Conservation (phyloP, 2,329 filamentous ascomycete genomes). For the Epichloe sylvatica region DNA sequence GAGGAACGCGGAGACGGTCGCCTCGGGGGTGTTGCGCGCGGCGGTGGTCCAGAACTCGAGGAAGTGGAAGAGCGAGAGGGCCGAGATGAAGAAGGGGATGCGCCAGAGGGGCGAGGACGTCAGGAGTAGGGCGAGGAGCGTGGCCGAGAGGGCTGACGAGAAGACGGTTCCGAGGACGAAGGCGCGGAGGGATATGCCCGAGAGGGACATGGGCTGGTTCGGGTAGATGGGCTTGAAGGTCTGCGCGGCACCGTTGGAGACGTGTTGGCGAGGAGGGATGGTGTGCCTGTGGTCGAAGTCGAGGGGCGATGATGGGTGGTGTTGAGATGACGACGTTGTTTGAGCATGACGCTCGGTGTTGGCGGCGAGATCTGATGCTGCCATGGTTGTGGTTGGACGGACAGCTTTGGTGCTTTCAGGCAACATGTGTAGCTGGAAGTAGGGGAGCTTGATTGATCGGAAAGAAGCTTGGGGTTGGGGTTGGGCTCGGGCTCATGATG, state of each 20-base stretch:
- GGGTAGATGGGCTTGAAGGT: slow-evolving; percentile 18
- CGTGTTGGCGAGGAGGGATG: background rate
- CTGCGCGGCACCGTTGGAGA: background rate
- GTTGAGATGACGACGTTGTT: background rate
- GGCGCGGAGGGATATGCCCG: slow-evolving; percentile 44
- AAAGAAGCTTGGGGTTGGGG: no score
- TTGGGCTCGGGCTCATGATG: no score
- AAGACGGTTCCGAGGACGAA: slow-evolving; percentile 37
- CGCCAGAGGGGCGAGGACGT: slow-evolving; percentile 42
- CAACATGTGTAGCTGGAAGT: no score
- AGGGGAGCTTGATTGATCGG: no score
- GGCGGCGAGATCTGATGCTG: background rate
- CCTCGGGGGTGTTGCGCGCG: slow-evolving; percentile 60
- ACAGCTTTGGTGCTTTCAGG: no score
- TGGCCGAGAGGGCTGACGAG: slow-evolving; percentile 21
- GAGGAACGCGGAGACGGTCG: slow-evolving; percentile 63
- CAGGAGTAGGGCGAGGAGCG: slow-evolving; percentile 19
- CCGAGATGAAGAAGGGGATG: slow-evolving; percentile 49
- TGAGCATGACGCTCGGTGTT: background rate
- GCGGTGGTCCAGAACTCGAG: slow-evolving; percentile 92
- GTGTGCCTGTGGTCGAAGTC: slow-evolving; percentile 3
- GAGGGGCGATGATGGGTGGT: background rate
- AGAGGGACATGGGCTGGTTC: slow-evolving; percentile 40
- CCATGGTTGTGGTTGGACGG: background rate
- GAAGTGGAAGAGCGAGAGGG: slow-evolving; percentile 78